Percentiles rank a stretch among this genome's conserved stretches.
phyloP scores from a whole-genome alignment of 768 basidiomycete species.

The Fomitopsis serialis region DNA sequence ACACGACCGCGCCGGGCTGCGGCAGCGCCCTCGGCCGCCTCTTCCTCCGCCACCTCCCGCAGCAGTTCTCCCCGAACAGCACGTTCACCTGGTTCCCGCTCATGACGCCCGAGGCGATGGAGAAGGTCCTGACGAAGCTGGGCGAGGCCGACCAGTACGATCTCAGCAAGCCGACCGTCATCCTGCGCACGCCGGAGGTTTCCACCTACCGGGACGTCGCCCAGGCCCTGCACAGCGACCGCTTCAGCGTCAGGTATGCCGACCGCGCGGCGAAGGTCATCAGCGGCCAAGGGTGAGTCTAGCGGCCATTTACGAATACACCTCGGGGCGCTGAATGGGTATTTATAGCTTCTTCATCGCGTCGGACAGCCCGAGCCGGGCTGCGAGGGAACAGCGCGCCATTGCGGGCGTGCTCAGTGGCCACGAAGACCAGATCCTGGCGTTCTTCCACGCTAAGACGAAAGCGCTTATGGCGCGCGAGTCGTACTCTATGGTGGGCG shows the following conservation, averaged over 20 bases:
- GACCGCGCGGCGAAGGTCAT: slow-evolving; percentile 48
- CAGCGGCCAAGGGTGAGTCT: slow-evolving; percentile 50
- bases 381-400: slow-evolving; percentile 39
- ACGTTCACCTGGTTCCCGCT: slow-evolving; percentile 87
- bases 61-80: slow-evolving; percentile 63
- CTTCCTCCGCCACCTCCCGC: slow-evolving; percentile 67
- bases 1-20: slow-evolving; percentile 65
- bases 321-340: neutral
- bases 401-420: slow-evolving; percentile 44
- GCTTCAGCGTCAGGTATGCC: slow-evolving; percentile 46
- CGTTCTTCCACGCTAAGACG: slow-evolving; percentile 65
- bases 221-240: slow-evolving; percentile 42
- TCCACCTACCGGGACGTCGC: slow-evolving; percentile 45
- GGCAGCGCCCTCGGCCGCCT: slow-evolving; percentile 74
- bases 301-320: neutral
- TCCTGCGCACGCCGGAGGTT: slow-evolving; percentile 26
- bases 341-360: slow-evolving; percentile 60
- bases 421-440: slow-evolving; percentile 42
- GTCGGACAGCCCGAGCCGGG: slow-evolving; percentile 30
- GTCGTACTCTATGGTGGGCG: slow-evolving; percentile 55
- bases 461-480: slow-evolving; percentile 46
- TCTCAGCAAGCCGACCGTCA: slow-evolving; percentile 40
- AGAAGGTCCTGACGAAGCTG: slow-evolving; percentile 49
- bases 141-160: slow-evolving; percentile 51
- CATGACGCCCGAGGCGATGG: slow-evolving; percentile 73